Evolutionary conservation across 139 green algal genomes (phyloP).

Genomic region (Dunaliella sp.): DNA sequence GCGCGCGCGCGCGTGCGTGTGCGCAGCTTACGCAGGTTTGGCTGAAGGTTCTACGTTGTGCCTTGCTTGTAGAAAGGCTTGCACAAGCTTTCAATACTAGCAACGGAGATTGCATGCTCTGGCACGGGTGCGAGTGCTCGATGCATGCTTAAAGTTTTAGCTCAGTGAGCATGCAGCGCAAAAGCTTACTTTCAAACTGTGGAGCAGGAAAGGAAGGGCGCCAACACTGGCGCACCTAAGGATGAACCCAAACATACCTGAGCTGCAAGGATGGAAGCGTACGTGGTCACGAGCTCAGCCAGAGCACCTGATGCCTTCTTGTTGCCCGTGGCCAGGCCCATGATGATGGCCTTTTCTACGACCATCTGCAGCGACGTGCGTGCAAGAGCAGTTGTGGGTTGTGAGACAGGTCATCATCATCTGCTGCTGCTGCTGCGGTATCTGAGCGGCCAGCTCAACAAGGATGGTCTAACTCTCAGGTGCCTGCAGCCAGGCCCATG

Average conservation of each 20-base stretch:
- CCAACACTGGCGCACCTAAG: not conserved
- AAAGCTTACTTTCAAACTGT: not conserved
- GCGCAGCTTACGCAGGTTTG: too few species aligned
- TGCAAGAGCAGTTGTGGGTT: too few species aligned
- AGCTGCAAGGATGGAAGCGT: constrained; percentile 78
- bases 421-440: not conserved
- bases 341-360: constrained; percentile 93
- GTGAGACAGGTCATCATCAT: not conserved
- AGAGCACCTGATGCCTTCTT: constrained; percentile 55
- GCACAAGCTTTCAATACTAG: too few species aligned
- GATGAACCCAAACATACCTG: constrained; percentile 30
- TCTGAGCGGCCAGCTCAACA: too few species aligned
- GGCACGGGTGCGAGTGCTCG: not conserved
- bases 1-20: not conserved
- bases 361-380: constrained; percentile 78
- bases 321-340: constrained; percentile 69
- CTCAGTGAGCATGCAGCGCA: not conserved
- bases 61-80: too few species aligned
- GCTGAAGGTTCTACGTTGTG: too few species aligned
- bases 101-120: not conserved
- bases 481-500: constrained; percentile 71
- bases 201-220: too few species aligned
- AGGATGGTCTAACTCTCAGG: too few species aligned
- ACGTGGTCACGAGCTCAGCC: constrained; percentile 74
- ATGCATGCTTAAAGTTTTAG: too few species aligned